Base-by-base conservation (phyloP, 148 eudicot species). In the Agrostemma githago region DNA sequence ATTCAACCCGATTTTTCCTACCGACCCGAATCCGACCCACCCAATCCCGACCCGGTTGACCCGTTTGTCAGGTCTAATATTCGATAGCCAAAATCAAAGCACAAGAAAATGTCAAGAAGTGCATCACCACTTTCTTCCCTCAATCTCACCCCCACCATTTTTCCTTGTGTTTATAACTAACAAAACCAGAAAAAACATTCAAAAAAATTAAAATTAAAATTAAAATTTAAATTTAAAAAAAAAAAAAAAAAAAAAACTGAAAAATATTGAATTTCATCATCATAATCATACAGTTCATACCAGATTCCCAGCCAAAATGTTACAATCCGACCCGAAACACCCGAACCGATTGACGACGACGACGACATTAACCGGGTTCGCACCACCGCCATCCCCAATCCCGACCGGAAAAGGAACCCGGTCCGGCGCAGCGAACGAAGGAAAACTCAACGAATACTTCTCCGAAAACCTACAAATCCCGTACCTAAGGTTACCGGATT, bases 371-470 rank as follows among this genome's bases (percentile, higher is more conserved):
- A 68, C 62, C 7, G 72, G 73, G 7, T 76, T 72, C 43, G 77
- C 71, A 9, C 75, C 84, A 1, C 90, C 93, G 0, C 97, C 97
- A 0, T 85, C 97, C 4, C 97, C 97, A 4, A 80, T 92, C 69
- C 95, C 92, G 4, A 92, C 89, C 3, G 92, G 82, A 2, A 82
- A 71, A 76, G 95, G 97, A 40, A 17, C 77, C 2, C 85, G 97
- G 0, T 85, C 88, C 6, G 88, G 85, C 0, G 70, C 82, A 20
- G 70, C 79, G 42, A 79, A 85, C 34, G 83, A 85, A 16, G 71
- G 77, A 1, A 62, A 73, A 19, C 81, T 92, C 7, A 82, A 86
- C 53, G 83, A 85, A 7, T 80, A 81, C 76, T 82, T 92, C 66
- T 21, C 46, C 37, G 73, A 80, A 4, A 80, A 85, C 16, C 67